Base-by-base conservation (phyloP, 176 grass and related monocot species). In the Triticum urartu region DNA sequence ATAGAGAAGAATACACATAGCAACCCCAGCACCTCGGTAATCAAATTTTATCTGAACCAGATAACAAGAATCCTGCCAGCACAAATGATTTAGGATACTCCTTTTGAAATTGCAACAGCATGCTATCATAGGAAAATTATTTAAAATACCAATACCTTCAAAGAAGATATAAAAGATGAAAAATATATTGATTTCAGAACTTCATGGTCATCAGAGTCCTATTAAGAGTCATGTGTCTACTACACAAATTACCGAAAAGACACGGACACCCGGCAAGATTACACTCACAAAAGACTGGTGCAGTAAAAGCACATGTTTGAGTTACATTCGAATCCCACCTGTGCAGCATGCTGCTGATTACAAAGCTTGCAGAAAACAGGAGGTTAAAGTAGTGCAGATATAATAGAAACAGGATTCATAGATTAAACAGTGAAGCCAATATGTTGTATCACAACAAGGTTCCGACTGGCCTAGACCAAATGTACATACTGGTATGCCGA, bases 341-440 rank as follows among this genome's bases (percentile, higher is more conserved):
- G 25, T 70, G 75, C 43, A 20, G 47, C 3, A 67, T 32, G 63
- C 28, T 85, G 63, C 45, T 56, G 43, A 40, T 38, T 13, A 9
- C 63, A 86, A 86, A 43, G 33, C 33, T 75, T 65, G 70, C 13
- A 68, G 34, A 86, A 72, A 24, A 71, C 1, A 71, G 26, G 61
- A 72, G 20, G 65, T 64, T 50, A 75, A 26, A 81, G 58, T 81
- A 71, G 25, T 63, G 11, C 9, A 24, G 36, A 56, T 30, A 86
- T 72, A 45, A 7, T 30, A 72, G 61, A 72, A 61, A 26, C 14
- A 79, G 24, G 18, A 24, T 70, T 79, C 9, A 70, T 60, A 62
- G 76, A 72, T 60, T 17, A 56, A 79, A 79, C n/a, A 18, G 14
- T 65, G 43, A 43, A 70, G 5, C 56, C 26, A 21, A 75, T 48